Percentiles rank a stretch among this genome's conserved stretches.
Conservation (phyloP, 139 green algal species). For the Tetradesmus lagerheimii region DNA sequence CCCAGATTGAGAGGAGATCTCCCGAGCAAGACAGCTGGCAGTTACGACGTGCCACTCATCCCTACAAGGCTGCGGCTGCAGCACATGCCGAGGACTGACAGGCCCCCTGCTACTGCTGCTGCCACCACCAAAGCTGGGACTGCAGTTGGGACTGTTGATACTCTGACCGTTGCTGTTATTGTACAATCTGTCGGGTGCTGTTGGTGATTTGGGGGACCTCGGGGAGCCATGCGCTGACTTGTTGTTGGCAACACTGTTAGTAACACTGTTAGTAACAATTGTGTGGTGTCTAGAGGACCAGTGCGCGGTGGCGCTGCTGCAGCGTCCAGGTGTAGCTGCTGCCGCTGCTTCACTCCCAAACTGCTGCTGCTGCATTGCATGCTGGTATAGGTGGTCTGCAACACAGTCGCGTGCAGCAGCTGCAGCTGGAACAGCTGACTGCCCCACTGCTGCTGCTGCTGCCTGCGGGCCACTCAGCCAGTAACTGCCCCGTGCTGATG, state of each 20-base stretch:
- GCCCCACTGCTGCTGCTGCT: slow-evolving; percentile 7
- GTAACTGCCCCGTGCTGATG: slow-evolving; percentile 1
- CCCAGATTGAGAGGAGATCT: background rate
- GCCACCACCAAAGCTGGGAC: no score
- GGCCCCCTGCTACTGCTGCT: background rate
- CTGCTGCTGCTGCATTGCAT: background rate
- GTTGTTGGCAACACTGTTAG: background rate
- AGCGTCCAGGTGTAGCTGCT: background rate
- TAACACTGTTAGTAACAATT: background rate
- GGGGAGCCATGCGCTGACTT: background rate
- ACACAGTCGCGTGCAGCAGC: background rate
- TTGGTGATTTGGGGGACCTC: background rate
- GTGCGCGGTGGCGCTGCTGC: background rate
- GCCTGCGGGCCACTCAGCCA: background rate
- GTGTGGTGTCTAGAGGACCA: background rate
- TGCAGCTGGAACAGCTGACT: background rate
- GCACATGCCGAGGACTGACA: background rate
- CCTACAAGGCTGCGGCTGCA: background rate
- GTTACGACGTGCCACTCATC: background rate
- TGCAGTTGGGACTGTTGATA: no score
- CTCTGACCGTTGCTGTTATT: background rate
- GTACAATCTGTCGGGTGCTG: background rate
- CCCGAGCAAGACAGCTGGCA: slow-evolving; percentile 12
- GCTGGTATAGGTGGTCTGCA: slow-evolving; percentile 20
- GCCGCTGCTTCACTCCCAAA: background rate